Evolutionary conservation across 2,329 filamentous ascomycete genomes (phyloP), one percentile per base, ranked within the genome.

Genomic region (Microsporum audouinii): DNA sequence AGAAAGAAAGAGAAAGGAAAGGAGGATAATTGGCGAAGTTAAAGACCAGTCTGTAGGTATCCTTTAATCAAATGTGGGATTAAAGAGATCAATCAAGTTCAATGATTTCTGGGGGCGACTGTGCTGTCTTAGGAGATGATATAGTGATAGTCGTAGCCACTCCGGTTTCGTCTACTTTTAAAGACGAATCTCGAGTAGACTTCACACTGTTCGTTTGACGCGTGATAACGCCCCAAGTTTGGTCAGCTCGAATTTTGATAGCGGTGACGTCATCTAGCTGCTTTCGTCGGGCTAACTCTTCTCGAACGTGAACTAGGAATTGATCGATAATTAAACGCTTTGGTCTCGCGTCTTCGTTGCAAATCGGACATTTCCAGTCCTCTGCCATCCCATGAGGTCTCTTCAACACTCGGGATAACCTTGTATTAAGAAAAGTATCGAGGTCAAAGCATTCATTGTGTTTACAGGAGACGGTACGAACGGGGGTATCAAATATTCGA

Each of bases 361-460:
- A 97, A 34, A 95, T 84, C 0, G 94, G 94, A 68, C 94, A 99
- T 64, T 82, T 87, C 91, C 91, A 96, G 59, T 83, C 82, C 60
- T 79, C 79, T 43, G 71, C 66, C 57, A 71, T 59, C 27, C 66
- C 64, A 29, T 65, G 61, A 17, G 55, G 34, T 51, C 59, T 58
- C 77, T 71, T 57, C 12, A 75, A 73, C 3, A 78, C 77, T 47
- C 71, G 75, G 29, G 71, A 73, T 27, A 67, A 70, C 14, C 89
- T 84, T 3, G 87, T 89, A 12, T 78, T 73, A 6, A 99, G 80
- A 77, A 89, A 97, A 0, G 83, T 91, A 23, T 88, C 82, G 5
- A 96, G 83, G 71, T 97, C 92, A 70, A 97, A 96, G 70, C 91
- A 96, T 70, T 96, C 89, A 39, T 87, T 77, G 70, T 99, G 92